phyloP scores from a whole-genome alignment of 2,329 filamentous ascomycete genomes.

The Exophiala alcalophila region DNA sequence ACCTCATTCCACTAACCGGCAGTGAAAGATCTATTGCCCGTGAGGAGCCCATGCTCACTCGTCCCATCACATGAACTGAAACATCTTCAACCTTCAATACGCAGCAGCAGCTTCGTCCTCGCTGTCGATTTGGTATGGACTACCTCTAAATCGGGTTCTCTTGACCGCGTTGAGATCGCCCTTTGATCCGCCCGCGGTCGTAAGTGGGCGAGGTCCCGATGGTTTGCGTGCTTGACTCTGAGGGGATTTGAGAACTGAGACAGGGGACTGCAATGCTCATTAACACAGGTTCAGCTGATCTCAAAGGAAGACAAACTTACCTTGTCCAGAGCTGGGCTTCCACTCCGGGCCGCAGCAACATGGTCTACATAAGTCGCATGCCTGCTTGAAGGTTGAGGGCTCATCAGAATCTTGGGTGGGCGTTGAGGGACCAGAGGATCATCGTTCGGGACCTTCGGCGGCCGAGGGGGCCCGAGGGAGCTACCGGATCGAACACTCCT shows the following conservation, averaged over 20 bases:
- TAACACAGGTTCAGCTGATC: slow-evolving; percentile 9
- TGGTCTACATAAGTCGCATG: slow-evolving; percentile 42
- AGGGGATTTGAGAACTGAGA: slow-evolving; percentile 34
- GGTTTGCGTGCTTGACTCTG: slow-evolving; percentile 42
- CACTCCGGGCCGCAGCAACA: slow-evolving; percentile 38
- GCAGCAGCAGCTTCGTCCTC: slow-evolving; percentile 22
- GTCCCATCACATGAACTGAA: neutral
- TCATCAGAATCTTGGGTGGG: slow-evolving; percentile 38
- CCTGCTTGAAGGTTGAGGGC: slow-evolving; percentile 35
- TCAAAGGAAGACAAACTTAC: slow-evolving; percentile 26
- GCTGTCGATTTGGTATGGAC: slow-evolving; percentile 41
- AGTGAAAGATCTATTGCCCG: no score
- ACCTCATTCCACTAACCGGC: neutral
- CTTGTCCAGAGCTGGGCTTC: slow-evolving; percentile 31
- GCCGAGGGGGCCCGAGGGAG: slow-evolving; percentile 46
- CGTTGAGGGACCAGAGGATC: slow-evolving; percentile 58
- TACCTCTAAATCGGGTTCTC: slow-evolving; percentile 40
- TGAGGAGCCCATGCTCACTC: no score
- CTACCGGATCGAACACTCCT: slow-evolving; percentile 30
- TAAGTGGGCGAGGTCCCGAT: slow-evolving; percentile 48
- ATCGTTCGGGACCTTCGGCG: slow-evolving; percentile 55
- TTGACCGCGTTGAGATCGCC: slow-evolving; percentile 32
- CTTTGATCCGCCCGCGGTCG: slow-evolving; percentile 38
- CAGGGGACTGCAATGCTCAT: slow-evolving; percentile 25
- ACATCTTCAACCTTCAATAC: no score